Percentiles rank a stretch among this genome's conserved stretches.
These are phyloP conservation scores for Sporothrix euskadiensis DNA, from an alignment of 2,329 filamentous ascomycete genomes.

Conservation along the genomic window DNA sequence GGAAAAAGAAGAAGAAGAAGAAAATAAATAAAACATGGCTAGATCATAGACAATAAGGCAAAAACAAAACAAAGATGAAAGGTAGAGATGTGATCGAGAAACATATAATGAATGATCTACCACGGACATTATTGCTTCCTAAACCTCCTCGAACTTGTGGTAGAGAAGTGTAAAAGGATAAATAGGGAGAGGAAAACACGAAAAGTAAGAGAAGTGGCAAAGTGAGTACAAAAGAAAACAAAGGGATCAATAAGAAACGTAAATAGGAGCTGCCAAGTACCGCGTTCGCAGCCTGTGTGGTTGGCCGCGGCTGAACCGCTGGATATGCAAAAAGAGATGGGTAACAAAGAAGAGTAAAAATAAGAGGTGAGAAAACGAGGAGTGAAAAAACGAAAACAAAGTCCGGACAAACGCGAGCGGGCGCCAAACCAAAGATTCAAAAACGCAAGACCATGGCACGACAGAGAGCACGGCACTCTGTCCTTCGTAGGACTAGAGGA, in stretches of 20 bases:
- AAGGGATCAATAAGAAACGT: not conserved
- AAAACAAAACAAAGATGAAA: not conserved
- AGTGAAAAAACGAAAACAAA: not conserved
- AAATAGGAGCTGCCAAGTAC: slow-evolving; percentile 20
- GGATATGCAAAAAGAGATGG: not conserved
- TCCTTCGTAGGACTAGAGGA: not conserved
- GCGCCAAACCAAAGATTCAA: slow-evolving; percentile 7
- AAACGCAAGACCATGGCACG: not conserved
- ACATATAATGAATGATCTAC: slow-evolving; percentile 2
- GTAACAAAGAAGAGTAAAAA: not conserved
- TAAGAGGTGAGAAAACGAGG: not conserved
- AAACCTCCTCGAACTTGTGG: not conserved
- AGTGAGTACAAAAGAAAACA: not conserved
- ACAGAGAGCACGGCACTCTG: slow-evolving; percentile 1
- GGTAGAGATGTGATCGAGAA: not conserved
- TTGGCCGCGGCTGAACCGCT: slow-evolving; percentile 12
- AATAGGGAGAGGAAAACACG: not conserved
- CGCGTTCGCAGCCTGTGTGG: not conserved
- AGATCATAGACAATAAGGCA: not conserved
- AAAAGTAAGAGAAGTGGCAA: not conserved
- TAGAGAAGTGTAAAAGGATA: not conserved
- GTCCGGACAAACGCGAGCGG: not conserved
- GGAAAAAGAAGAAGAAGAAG: too few species aligned
- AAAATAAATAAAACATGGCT: not conserved
- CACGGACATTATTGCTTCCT: not conserved